A percentile compares a stretch with the other conserved stretches of the same genome.
Conservation (phyloP, 176 grass and related monocot species). For the maize (Zea mays) region Zm-B73-REFERENCE-NAM-5.0 NC_050096.1:29683001-29683500, state of each 20-base stretch:
- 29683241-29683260: not conserved
- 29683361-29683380: conserved; percentile 25
- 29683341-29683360: conserved; percentile 2
- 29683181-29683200: not conserved
- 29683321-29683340: conserved; percentile 39
- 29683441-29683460: not conserved
- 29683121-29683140: conserved; percentile 49
- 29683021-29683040: conserved; percentile 46
- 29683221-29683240: conserved; percentile 16
- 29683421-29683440: not conserved
- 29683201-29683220: conserved; percentile 25
- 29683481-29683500: not conserved
- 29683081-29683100: conserved; percentile 57
- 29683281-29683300: not conserved
- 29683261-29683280: too few species aligned
- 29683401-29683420: not conserved
- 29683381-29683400: conserved; percentile 35
- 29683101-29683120: conserved; percentile 53
- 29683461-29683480: not conserved
- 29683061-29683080: conserved; percentile 52
- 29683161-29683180: not conserved
- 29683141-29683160: conserved; percentile 10
- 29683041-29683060: conserved; percentile 36
- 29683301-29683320: not conserved
- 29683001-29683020: conserved; percentile 30